Evolutionary conservation across 371 early-diverging fungal genomes (phyloP).

Genomic region (Rhizopus arrhizus): DNA sequence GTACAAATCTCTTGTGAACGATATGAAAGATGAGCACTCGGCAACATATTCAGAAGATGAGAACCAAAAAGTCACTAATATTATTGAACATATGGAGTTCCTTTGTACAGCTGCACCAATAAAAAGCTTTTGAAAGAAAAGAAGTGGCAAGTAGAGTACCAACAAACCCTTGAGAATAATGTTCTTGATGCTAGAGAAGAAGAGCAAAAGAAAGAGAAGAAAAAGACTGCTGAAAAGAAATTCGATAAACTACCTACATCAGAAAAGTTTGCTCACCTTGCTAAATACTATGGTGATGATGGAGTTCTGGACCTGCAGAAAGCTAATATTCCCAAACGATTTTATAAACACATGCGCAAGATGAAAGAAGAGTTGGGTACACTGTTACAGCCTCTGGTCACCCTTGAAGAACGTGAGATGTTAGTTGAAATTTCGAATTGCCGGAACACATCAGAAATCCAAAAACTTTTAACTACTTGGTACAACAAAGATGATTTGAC

Average conservation of each 20-base stretch:
- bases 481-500: not conserved
- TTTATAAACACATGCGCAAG: not conserved
- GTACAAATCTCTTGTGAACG: not conserved
- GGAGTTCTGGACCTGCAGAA: slow-evolving; percentile 2
- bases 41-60: slow-evolving; percentile 4
- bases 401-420: slow-evolving; percentile 18
- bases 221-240: slow-evolving; percentile 12
- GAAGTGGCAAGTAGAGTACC: slow-evolving; percentile 2
- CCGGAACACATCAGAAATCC: not conserved
- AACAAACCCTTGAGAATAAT: slow-evolving; percentile 8
- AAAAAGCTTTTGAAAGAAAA: slow-evolving; percentile 10
- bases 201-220: slow-evolving; percentile 1
- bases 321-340: slow-evolving; percentile 8
- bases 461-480: slow-evolving; percentile 8
- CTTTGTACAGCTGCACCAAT: slow-evolving; percentile 9
- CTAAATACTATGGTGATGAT: slow-evolving; percentile 7
- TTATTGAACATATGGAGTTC: slow-evolving; percentile 12
- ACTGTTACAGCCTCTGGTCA: slow-evolving; percentile 5
- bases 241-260: not conserved
- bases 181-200: slow-evolving; percentile 15
- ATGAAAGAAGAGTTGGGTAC: slow-evolving; percentile 2
- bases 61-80: slow-evolving; percentile 1
- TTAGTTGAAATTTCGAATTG: slow-evolving; percentile 15
- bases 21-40: slow-evolving; percentile 1
- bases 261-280: slow-evolving; percentile 11